These are phyloP conservation scores for Penicillium sp. DNA, from an alignment of 2,329 filamentous ascomycete genomes.

Conservation along the genomic window DNA sequence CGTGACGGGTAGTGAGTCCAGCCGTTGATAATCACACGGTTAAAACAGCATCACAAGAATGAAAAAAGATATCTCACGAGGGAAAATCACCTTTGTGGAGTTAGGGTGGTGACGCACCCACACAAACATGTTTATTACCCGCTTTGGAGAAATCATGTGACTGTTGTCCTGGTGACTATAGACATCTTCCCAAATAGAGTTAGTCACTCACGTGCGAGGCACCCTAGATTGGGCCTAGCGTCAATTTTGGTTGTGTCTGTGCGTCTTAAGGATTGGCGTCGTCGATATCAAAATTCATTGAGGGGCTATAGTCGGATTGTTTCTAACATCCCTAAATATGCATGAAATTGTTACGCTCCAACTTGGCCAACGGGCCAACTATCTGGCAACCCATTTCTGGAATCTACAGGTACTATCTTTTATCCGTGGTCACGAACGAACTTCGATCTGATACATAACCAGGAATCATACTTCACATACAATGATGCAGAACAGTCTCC, in stretches of 20 bases:
- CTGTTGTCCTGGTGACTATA: slow-evolving; percentile 32
- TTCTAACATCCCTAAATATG: slow-evolving; percentile 54
- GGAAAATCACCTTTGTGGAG: slow-evolving; percentile 24
- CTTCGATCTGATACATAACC: slow-evolving; percentile 11
- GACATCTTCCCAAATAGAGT: slow-evolving; percentile 1
- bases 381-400: slow-evolving; percentile 95
- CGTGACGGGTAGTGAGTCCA: slow-evolving; percentile 6
- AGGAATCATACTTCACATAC: slow-evolving; percentile 99
- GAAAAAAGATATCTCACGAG: slow-evolving; percentile 9
- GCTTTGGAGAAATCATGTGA: slow-evolving; percentile 29
- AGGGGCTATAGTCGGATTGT: background rate
- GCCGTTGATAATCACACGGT: slow-evolving; percentile 13
- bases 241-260: slow-evolving; percentile 17
- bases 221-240: slow-evolving; percentile 6
- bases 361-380: slow-evolving; percentile 89
- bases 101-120: slow-evolving; percentile 32
- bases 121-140: slow-evolving; percentile 32
- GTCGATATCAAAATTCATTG: slow-evolving; percentile 10
- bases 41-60: slow-evolving; percentile 18
- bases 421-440: background rate
- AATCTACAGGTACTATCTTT: slow-evolving; percentile 71
- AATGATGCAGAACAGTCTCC: slow-evolving; percentile 62
- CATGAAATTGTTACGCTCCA: slow-evolving; percentile 94
- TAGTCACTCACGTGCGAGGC: slow-evolving; percentile 23
- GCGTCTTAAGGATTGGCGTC: slow-evolving; percentile 8